Evolutionary conservation across 2,329 filamentous ascomycete species (phyloP), one percentile per base, ranked within the genome.

Genomic region (Rutstroemia sp.): DNA sequence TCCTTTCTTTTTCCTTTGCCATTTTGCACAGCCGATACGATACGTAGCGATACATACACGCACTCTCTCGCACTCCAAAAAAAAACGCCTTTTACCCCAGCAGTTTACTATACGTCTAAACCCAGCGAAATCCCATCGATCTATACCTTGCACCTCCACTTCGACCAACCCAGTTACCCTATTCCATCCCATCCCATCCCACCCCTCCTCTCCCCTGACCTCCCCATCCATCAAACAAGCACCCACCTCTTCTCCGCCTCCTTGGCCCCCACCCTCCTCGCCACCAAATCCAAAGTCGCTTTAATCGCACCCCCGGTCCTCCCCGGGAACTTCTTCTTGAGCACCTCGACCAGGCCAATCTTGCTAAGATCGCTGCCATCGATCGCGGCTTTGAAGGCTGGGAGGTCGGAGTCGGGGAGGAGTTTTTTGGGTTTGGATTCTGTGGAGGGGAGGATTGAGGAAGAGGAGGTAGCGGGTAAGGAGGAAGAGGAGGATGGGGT

Each of bases 311-410:
- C 81, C 65, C 86, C 89, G 1, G 85, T 81, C 47, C 85, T 79
- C 59, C 85, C 85, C 1, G 85, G 82, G 62, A 92, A 90, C 63
- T 82, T 78, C 67, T 87, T 85, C 71, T 90, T 89, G 59, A 95
- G 71, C 5, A 87, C 78, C 70, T 92, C 89, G 8, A 90, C 77
- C 63, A 94, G 73, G 7, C 87, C 89, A 1, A 84, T 71, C 72
- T 94, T 94, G 41, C 82, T 88, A 49, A 90, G 74, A 71, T 87
- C 80, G 60, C 82, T 87, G 18, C 84, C 87, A 50, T 84, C 72
- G n/a, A 95, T 77, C 1, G 82, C 82, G 30, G 77, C 73, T 69
- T 86, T 91, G 71, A 95, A 90, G 0, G 58, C 61, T 1, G 61
- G 57, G 27, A 70, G 55, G 34, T 69, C 66, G 10, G 63, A 61